These are phyloP conservation scores for Strobilomyces dryophilus DNA, from an alignment of 768 basidiomycete genomes.

Conservation along the genomic window DNA sequence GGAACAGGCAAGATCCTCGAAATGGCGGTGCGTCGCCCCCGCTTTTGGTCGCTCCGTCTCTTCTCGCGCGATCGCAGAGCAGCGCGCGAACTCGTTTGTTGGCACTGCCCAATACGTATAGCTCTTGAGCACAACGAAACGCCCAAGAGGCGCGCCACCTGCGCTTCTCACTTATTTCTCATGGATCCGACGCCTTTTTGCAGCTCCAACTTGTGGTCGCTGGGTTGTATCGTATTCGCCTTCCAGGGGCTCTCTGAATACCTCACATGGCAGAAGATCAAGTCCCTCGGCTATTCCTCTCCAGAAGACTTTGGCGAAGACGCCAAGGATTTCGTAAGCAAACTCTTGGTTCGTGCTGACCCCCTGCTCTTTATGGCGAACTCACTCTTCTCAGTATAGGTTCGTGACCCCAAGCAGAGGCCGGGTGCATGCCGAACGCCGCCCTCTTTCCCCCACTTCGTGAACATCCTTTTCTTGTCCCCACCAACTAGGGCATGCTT, in stretches of 20 bases:
- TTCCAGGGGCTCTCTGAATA: constrained; percentile 95
- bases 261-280: constrained; percentile 93
- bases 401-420: constrained; percentile 54
- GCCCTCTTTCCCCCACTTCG: constrained; percentile 45
- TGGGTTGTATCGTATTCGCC: constrained; percentile 91
- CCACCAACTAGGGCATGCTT: constrained; percentile 55
- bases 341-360: too few relatives aligned
- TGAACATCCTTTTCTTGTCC: constrained; percentile 56
- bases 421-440: constrained; percentile 48
- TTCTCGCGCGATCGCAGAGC: constrained; percentile 32
- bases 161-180: background rate
- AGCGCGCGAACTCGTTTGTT: constrained; percentile 73
- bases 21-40: constrained; percentile 39
- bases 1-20: constrained; percentile 83
- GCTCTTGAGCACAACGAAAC: constrained; percentile 72
- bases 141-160: constrained; percentile 59
- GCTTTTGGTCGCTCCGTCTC: background rate
- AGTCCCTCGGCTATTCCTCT: constrained; percentile 80
- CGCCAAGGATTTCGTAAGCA: too few relatives aligned
- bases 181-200: background rate
- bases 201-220: constrained; percentile 93
- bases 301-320: constrained; percentile 81
- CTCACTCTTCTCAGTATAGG: constrained; percentile 35
- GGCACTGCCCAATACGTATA: constrained; percentile 91
- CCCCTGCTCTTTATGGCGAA: background rate